phyloP scores from a whole-genome alignment of 1,139 yeast genomes.

The Geotrichum europaeum region DNA sequence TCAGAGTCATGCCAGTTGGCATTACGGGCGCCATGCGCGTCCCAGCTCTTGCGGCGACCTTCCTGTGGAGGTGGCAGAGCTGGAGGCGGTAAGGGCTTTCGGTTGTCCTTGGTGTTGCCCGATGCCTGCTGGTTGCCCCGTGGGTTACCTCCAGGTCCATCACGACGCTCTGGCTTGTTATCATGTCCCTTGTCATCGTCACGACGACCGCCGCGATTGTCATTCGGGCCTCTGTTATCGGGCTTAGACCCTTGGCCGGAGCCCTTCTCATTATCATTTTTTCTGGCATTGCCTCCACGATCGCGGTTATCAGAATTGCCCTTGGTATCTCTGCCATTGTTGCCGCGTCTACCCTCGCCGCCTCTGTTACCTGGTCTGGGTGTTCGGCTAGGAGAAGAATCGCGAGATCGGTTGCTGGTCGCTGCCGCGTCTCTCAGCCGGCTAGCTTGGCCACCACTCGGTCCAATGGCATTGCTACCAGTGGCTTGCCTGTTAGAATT shows the following conservation, averaged over 20 bases:
- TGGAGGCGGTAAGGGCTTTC: neutral
- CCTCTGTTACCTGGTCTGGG: constrained; percentile 1
- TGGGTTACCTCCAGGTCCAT: constrained; percentile 16
- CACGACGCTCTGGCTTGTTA: constrained; percentile 11
- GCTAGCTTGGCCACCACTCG: constrained; percentile 1
- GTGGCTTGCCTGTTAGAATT: neutral
- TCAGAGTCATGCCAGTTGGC: constrained; percentile 4
- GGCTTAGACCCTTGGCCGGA: neutral
- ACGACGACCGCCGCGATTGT: constrained; percentile 15
- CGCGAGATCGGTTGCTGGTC: neutral
- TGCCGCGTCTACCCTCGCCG: constrained; percentile 4
- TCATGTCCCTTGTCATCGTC: constrained; percentile 19
- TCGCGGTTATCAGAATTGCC: neutral
- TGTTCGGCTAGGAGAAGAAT: neutral
- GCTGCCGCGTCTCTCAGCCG: constrained; percentile 1
- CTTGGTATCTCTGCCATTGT: neutral
- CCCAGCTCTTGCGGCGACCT: constrained; percentile 15
- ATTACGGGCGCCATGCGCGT: constrained; percentile 10
- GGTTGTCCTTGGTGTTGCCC: constrained; percentile 4
- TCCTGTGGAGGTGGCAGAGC: neutral
- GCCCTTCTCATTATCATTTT: constrained; percentile 11
- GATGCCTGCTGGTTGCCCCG: constrained; percentile 10
- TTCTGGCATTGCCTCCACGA: constrained; percentile 4
- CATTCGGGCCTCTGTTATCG: constrained; percentile 7
- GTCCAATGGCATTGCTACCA: constrained; percentile 6